Evolutionary conservation across 495 filamentous ascomycete genomes (phyloP).

Genomic region (Cudoniella acicularis): DNA sequence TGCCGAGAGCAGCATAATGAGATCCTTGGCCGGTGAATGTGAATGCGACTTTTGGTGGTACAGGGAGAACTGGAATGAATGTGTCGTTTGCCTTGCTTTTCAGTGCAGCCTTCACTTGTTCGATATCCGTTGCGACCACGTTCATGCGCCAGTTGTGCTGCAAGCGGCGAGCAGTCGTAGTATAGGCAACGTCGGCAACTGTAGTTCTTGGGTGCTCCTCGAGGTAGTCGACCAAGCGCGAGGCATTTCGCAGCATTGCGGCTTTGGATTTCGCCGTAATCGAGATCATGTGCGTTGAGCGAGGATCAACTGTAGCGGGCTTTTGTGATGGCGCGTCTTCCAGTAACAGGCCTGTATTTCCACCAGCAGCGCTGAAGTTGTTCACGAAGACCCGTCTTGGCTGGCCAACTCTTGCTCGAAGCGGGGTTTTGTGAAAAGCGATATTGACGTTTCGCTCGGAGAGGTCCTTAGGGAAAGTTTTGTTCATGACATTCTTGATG

Average conservation of each 20-base stretch:
- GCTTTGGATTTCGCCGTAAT: slow-evolving; percentile 57
- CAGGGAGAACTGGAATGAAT: slow-evolving; percentile 38
- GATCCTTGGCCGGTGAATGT: slow-evolving; percentile 71
- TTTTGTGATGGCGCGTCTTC: slow-evolving; percentile 48
- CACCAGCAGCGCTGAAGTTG: slow-evolving; percentile 68
- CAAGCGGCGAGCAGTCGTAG: slow-evolving; percentile 79
- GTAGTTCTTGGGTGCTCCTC: slow-evolving; percentile 46
- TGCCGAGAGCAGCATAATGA: slow-evolving; percentile 64
- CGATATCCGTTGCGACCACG: slow-evolving; percentile 50
- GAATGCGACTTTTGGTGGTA: slow-evolving; percentile 50
- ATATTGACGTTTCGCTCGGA: slow-evolving; percentile 73
- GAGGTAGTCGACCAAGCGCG: slow-evolving; percentile 49
- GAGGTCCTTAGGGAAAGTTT: slow-evolving; percentile 75
- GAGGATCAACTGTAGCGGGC: slow-evolving; percentile 37
- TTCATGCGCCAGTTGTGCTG: slow-evolving; percentile 73
- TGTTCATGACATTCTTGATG: slow-evolving; percentile 81
- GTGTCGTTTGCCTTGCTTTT: slow-evolving; percentile 40
- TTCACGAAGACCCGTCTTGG: slow-evolving; percentile 61
- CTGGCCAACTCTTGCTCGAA: slow-evolving; percentile 56
- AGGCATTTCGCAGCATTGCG: slow-evolving; percentile 49
- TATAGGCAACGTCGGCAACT: slow-evolving; percentile 65
- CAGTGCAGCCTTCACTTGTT: slow-evolving; percentile 38
- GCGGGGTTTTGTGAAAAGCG: slow-evolving; percentile 54
- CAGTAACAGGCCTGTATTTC: slow-evolving; percentile 60
- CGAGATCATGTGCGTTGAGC: slow-evolving; percentile 50